These are phyloP conservation scores for Pezicula rhizophila DNA, from an alignment of 2,329 filamentous ascomycete species.

Conservation along the genomic window DNA sequence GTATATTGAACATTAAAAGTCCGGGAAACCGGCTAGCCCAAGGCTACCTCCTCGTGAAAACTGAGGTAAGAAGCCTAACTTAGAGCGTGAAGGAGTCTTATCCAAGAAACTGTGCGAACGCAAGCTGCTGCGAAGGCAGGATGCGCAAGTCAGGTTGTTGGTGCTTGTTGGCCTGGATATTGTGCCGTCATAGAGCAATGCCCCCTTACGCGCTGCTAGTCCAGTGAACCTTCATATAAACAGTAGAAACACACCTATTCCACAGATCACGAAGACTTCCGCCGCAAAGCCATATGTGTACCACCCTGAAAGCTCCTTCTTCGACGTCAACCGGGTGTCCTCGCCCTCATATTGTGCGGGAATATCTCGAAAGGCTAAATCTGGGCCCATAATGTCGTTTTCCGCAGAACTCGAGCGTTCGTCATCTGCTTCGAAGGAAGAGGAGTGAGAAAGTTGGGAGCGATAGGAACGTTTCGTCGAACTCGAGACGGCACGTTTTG, in stretches of 20 bases:
- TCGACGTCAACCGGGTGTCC: slow-evolving; percentile 81
- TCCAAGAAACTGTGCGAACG: no score
- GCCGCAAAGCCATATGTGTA: slow-evolving; percentile 95
- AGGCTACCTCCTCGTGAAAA: neutral
- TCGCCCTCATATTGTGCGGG: slow-evolving; percentile 65
- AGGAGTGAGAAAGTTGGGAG: slow-evolving; percentile 50
- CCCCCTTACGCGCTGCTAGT: neutral
- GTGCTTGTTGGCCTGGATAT: neutral
- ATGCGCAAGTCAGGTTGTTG: neutral
- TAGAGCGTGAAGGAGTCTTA: no score
- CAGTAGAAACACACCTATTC: slow-evolving; percentile 53
- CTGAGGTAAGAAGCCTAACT: no score
- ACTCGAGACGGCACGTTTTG: slow-evolving; percentile 19
- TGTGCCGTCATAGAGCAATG: slow-evolving; percentile 11
- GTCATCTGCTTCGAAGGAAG: slow-evolving; percentile 66
- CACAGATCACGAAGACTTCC: slow-evolving; percentile 94
- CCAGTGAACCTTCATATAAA: neutral
- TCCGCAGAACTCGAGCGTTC: slow-evolving; percentile 45
- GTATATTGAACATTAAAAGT: neutral
- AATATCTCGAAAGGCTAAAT: slow-evolving; percentile 25
- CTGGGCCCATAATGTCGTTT: slow-evolving; percentile 28
- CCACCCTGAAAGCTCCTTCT: slow-evolving; percentile 85
- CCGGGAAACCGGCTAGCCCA: no score
- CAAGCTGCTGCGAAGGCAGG: no score
- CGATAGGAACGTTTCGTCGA: slow-evolving; percentile 47